Percentiles rank a stretch among this genome's conserved stretches.
Conservation (phyloP, 805 yeast species). For the Yarrowia osloensis region DNA sequence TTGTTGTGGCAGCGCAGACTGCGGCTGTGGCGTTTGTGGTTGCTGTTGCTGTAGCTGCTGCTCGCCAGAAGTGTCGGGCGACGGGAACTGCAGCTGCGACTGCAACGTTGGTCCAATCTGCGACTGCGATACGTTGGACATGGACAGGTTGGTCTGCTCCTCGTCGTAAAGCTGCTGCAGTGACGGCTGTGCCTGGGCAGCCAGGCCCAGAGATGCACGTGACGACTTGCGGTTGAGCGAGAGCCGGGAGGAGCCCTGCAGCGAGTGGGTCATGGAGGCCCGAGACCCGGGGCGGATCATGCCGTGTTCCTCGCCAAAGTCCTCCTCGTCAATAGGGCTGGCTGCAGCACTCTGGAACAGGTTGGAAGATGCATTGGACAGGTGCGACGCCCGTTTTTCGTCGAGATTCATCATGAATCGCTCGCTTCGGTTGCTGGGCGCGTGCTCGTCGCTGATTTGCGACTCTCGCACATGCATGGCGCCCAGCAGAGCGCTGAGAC, state of each 20-base stretch:
- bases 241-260: background rate
- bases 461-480: conserved; percentile 40
- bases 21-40: background rate
- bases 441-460: conserved; percentile 37
- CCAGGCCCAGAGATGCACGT: conserved; percentile 9
- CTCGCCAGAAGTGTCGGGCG: background rate
- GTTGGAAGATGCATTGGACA: conserved; percentile 21
- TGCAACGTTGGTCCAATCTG: conserved; percentile 14
- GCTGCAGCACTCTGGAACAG: conserved; percentile 8
- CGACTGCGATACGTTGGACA: conserved; percentile 2
- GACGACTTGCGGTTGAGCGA: conserved; percentile 13
- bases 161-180: conserved; percentile 25
- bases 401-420: conserved; percentile 23
- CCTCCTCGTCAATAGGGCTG: conserved; percentile 1
- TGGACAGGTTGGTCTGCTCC: conserved; percentile 11
- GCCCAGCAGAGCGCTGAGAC: conserved; percentile 43
- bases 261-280: conserved; percentile 13
- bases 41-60: background rate
- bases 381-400: conserved; percentile 15
- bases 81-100: conserved; percentile 16
- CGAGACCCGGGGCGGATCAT: conserved; percentile 11
- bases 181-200: conserved; percentile 2
- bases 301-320: background rate
- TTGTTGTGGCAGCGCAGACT: background rate
- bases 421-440: conserved; percentile 31